Base-by-base conservation (phyloP, 2,329 filamentous ascomycete species). In the Chrysoporthe puriensis region DNA sequence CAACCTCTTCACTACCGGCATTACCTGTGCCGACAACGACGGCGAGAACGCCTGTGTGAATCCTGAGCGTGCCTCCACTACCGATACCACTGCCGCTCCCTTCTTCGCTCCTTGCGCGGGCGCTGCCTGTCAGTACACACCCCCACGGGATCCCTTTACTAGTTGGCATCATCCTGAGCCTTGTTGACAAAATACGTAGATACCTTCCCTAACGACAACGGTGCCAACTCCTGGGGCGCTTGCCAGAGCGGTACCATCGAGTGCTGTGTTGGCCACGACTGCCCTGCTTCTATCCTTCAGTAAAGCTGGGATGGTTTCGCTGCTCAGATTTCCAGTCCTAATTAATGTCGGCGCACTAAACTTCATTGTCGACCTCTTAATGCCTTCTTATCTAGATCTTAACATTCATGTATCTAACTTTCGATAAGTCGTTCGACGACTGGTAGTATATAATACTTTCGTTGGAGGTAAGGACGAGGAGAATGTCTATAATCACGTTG, bases 11-110 rank as follows among this genome's bases (percentile, higher is more conserved):
- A 8, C 67, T 63, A 34, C 44, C 2, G 43, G 70, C 34, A 54
- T 54, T 40, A 62, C 58, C 13, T 74, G 74, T 36, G 68, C 68
- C 4, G 66, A 69, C 32, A 34, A 70, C 32, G 69, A 71, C 50
- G 62, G 57, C 40, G 57, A 59, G 18, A 14, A 69, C 16, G 70
- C 70, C 11, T 74, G 70, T 62, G 61, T 59, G 34, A 75, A 75
- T 64, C 73, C 73, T 1, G 65, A 68, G 36, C 69, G 70, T 1
- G 32, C 32, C 46, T 63, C 70, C 48, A 63, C 43, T 21, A 6
- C 14, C 4, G 68, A 67, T 1, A 69, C 59, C 0, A 52, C 56
- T 16, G 64, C 72, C 26, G 57, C 57, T n/a, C n/a, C 44, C 1
- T 72, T 68, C 21, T 71, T 72, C 40, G 58, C 50, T 32, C 66